Evolutionary conservation across 2,329 filamentous ascomycete genomes (phyloP), one percentile per base, ranked within the genome.

Genomic region (Teratosphaeria pseudoeucalypti): DNA sequence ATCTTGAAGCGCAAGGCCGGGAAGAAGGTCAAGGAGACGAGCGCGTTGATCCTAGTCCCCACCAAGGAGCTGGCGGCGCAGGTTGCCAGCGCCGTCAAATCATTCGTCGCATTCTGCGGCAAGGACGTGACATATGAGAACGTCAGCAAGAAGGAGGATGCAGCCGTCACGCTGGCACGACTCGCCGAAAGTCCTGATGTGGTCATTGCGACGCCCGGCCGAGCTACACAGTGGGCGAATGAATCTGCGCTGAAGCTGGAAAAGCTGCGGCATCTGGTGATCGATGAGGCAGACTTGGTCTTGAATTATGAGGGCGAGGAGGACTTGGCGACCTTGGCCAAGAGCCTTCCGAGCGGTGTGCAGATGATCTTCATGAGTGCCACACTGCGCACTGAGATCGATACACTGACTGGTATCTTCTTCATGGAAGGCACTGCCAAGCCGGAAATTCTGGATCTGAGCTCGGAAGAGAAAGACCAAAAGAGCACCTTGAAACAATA

Each of bases 331-430:
- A 87, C 84, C 66, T 81, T 99, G 37, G 82, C 91, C 0, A 85
- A 87, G 66, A 82, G 85, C 2, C 79, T 97, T 26, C 92, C 92
- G 0, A 89, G 89, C 70, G 89, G 89, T 1, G 83, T 95, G 0
- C 94, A 99, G 76, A 92, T 90, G 1, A 86, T 94, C 68, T 81
- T 99, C 71, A 95, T 95, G 85, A 96, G 90, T 65, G 94, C 94
- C 6, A 99, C 94, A 0, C 79, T 99, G 57, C 92, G 89, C 4
- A 84, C 87, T 0, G 94, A 99, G 69, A 85, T 97, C 3, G 88
- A 96, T 65, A 87, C 85, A 1, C 75, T 99, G 60, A 94, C 94
- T 72, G 84, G 83, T 2, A 81, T 96, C 34, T 95, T 99, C 74
- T 94, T 90, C 72, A 82, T 86, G 53, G 85, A 88, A 67, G 63